Conservation (phyloP, 148 eudicot species). For the Spergularia bocconei region DNA sequence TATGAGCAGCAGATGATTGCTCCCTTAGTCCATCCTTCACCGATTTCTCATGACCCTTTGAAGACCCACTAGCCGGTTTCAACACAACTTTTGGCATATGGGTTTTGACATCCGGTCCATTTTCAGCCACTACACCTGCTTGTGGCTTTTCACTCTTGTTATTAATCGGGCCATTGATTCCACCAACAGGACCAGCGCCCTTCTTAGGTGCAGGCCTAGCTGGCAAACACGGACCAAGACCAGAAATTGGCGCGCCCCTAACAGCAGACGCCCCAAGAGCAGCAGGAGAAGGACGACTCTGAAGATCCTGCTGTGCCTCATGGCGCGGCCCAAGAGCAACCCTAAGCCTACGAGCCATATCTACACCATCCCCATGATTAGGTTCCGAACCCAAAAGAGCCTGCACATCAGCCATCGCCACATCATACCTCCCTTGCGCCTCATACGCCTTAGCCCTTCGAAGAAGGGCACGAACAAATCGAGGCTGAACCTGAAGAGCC, state of each 20-base stretch:
- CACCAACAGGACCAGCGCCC: conserved; percentile 29
- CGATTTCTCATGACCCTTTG: conserved; percentile 33
- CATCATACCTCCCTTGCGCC: conserved; percentile 73
- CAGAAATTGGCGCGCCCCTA: conserved; percentile 74
- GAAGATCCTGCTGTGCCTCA: conserved; percentile 74
- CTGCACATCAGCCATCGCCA: conserved; percentile 76
- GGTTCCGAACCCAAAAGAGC: conserved; percentile 59
- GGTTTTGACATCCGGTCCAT: conserved; percentile 53
- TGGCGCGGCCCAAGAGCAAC: conserved; percentile 52
- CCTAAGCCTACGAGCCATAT: conserved; percentile 54
- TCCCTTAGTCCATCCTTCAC: conserved; percentile 41
- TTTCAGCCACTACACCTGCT: conserved; percentile 41
- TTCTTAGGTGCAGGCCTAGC: conserved; percentile 78
- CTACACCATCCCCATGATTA: conserved; percentile 72
- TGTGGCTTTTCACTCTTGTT: conserved; percentile 50
- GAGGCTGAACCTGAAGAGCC: conserved; percentile 85
- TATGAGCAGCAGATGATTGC: conserved; percentile 10
- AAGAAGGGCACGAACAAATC: conserved; percentile 67
- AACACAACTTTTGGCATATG: conserved; percentile 59
- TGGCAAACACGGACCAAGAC: conserved; percentile 90
- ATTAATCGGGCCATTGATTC: conserved; percentile 28
- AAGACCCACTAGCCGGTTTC: conserved; percentile 62
- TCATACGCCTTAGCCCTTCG: conserved; percentile 83
- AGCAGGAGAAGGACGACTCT: conserved; percentile 84
- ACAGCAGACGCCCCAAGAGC: conserved; percentile 94